Base-by-base conservation (phyloP, 2,329 filamentous ascomycete species). In the Escovopsis sp. region DNA sequence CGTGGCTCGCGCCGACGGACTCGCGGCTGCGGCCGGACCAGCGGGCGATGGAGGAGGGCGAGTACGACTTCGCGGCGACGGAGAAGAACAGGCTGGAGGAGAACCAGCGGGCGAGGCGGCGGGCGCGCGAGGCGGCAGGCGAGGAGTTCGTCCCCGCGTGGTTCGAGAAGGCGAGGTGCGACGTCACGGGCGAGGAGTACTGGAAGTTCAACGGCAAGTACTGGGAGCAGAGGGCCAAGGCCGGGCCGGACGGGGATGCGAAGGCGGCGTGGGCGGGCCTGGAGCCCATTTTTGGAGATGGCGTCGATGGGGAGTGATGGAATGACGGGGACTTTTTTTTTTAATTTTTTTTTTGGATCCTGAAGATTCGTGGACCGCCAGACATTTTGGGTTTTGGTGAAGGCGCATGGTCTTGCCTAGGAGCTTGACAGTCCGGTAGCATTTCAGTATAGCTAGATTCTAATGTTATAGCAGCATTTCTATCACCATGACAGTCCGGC, bases 51-150 rank as follows among this genome's bases (percentile, higher is more conserved):
- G 91, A 98, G 60, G 88, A 96, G 47, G 91, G 89, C n/a, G 77
- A 88, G 62, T 98, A 98, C 57, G 89, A 96, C 55, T 72, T 91
- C 46, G 91, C 91, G 1, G 91, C 89, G 0, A 76, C 75, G 5
- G 91, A 98, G 68, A 98, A 98, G 75, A 91, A 89, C 55, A 73
- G 91, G 1, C 75, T 98, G 0, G 91, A 98, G 62, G 84, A 95
- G 66, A 87, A 80, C 49, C 91, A 98, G 68, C 73, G 91, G 46
- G 78, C 80, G 9, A 80, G 81, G 45, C 68, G 91, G 47, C 67
- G 84, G 43, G 66, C 72, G 45, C 71, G 88, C 23, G 89, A 98
- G 62, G 72, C 73, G 28, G 73, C 65, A 3, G 91, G 91, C 4
- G 82, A 93, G 48, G 80, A 89, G 47, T 96, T 91, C 56, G 62